phyloP scores from a whole-genome alignment of 2,329 filamentous ascomycete species.

The Colletotrichum coccodes region DNA sequence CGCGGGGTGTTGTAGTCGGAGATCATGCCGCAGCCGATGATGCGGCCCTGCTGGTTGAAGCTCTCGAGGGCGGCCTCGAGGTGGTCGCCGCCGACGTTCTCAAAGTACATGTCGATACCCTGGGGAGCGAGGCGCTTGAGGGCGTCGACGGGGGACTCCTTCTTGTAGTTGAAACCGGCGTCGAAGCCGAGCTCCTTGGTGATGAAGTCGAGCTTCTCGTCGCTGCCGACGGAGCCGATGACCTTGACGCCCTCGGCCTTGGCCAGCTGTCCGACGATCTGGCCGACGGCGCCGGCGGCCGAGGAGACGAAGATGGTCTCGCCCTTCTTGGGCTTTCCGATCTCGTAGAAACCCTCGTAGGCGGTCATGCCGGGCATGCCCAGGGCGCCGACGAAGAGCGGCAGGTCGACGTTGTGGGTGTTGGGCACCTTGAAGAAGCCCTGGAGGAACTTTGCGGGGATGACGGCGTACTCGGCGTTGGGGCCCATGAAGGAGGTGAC shows the following conservation, averaged over 20 bases:
- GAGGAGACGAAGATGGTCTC: slow-evolving; percentile 86
- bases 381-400: slow-evolving; percentile 78
- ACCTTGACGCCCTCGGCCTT: slow-evolving; percentile 84
- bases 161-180: slow-evolving; percentile 88
- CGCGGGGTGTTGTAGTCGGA: slow-evolving; percentile 75
- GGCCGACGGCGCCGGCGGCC: slow-evolving; percentile 83
- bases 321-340: slow-evolving; percentile 71
- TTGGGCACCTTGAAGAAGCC: slow-evolving; percentile 64
- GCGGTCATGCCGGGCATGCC: slow-evolving; percentile 72
- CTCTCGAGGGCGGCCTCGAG: slow-evolving; percentile 55
- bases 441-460: slow-evolving; percentile 26
- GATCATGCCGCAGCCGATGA: slow-evolving; percentile 77
- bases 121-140: slow-evolving; percentile 77
- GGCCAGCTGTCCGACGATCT: slow-evolving; percentile 84
- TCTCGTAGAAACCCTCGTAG: slow-evolving; percentile 74
- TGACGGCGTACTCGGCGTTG: slow-evolving; percentile 72
- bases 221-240: slow-evolving; percentile 82
- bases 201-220: slow-evolving; percentile 80
- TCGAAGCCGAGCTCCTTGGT: slow-evolving; percentile 62
- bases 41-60: slow-evolving; percentile 72
- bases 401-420: slow-evolving; percentile 72
- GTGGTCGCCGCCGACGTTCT: slow-evolving; percentile 64
- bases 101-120: slow-evolving; percentile 76
- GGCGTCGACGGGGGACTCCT: slow-evolving; percentile 75
- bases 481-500: slow-evolving; percentile 58